A percentile compares a stretch with the other conserved stretches of the same genome.
Conservation (phyloP, 495 filamentous ascomycete genomes). For the Paragyromitra xinjiangensis region DNA sequence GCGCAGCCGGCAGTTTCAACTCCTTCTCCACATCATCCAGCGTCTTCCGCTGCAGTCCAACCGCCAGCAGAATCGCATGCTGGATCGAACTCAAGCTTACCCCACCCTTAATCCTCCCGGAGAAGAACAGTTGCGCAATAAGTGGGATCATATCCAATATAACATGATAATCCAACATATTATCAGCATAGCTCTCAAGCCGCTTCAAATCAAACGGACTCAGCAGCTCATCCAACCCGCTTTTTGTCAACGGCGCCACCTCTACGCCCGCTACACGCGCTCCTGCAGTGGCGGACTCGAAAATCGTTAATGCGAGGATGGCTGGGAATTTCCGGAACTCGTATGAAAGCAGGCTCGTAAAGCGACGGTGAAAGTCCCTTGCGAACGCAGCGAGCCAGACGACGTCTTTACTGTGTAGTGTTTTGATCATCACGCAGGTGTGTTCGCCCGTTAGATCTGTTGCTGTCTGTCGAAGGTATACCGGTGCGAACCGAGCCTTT, state of each 20-base stretch:
- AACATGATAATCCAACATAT: slow-evolving; percentile 96
- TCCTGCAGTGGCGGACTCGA: slow-evolving; percentile 81
- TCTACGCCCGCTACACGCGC: slow-evolving; percentile 62
- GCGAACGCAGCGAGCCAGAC: slow-evolving; percentile 90
- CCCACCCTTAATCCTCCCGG: slow-evolving; percentile 70
- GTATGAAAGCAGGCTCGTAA: slow-evolving; percentile 86
- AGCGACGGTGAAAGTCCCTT: slow-evolving; percentile 90
- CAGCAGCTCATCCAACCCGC: slow-evolving; percentile 75
- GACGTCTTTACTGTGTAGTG: slow-evolving; percentile 72
- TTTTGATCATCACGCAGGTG: slow-evolving; percentile 94
- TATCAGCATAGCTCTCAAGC: slow-evolving; percentile 92
- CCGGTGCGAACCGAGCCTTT: slow-evolving; percentile 77
- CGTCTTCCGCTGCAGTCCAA: slow-evolving; percentile 88
- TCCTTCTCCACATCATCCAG: slow-evolving; percentile 84
- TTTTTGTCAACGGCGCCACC: slow-evolving; percentile 67
- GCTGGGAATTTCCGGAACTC: slow-evolving; percentile 88
- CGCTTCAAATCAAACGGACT: slow-evolving; percentile 95
- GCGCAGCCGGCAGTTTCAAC: slow-evolving; percentile 73
- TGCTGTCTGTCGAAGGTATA: slow-evolving; percentile 94
- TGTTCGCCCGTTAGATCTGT: slow-evolving; percentile 98
- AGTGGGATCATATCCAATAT: slow-evolving; percentile 90
- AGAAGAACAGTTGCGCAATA: slow-evolving; percentile 83
- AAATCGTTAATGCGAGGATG: slow-evolving; percentile 82
- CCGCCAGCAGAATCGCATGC: slow-evolving; percentile 81
- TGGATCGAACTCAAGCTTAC: slow-evolving; percentile 81